Base-by-base conservation (phyloP, 768 basidiomycete species). In the Tricholoma sp. region DNA sequence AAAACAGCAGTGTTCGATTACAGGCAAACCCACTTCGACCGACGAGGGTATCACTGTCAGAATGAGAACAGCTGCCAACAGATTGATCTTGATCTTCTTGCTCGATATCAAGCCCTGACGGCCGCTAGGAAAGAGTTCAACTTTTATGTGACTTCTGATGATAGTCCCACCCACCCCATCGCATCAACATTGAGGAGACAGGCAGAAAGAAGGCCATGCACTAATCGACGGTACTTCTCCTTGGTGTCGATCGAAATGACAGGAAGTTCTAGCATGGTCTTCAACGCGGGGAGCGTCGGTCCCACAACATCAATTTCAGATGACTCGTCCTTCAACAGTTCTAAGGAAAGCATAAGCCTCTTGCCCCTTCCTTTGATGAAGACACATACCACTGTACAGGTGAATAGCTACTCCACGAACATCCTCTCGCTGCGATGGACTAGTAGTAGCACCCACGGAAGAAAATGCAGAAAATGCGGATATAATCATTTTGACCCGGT, bases 71-170 rank as follows among this genome's bases (percentile, higher is more conserved):
- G 87, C 77, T 0, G 92, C 91, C 11, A 98, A 73, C 57, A 98
- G 77, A 69, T 97, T 98, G 64, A 85, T 91, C 72, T 93, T 95
- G 68, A 90, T 78, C 74, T 98, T 98, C 69, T 86, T 84, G 2
- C 81, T 73, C 2, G 89, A 89, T 9, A 89, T 84, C 0, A 78
- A 62, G 0, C 94, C 95, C 57, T 85, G 79, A 48, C 96, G 86
- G 9, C 91, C 89, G 37, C 95, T 96, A 59, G 34, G 28, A 39
- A 42, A 50, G 59, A 17, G 17, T 51, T 53, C 41, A 50, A 36
- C 24, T 20, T 24, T 24, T 50, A 33, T 53, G 20, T 49, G 44
- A 4, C 10, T 33, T 49, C 8, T 29, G 53, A 47, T 48, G 45
- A 15, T 39, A 59, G 12, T 36, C 12, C 13, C 18, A 60, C 85